Conservation (phyloP, 371 early-diverging fungal genomes). For the Dentiscutata heterogama region DNA sequence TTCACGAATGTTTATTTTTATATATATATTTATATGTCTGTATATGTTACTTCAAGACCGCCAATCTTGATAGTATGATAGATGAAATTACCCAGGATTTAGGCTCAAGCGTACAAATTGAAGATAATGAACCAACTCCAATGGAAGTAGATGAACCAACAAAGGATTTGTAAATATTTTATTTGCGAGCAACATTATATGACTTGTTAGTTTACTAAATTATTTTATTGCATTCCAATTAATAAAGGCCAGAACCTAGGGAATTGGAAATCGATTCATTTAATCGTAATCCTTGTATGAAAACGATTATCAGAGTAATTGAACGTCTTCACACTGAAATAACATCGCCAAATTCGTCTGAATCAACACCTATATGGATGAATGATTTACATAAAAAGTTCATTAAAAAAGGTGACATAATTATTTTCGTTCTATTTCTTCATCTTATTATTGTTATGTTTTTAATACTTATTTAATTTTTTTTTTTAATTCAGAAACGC, state of each 20-base stretch:
- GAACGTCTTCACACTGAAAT: slow-evolving; percentile 5
- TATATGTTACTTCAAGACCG: too few relatives aligned
- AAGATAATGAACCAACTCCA: background rate
- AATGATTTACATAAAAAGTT: slow-evolving; percentile 17
- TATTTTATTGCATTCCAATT: background rate
- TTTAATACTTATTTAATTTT: background rate
- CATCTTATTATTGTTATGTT: background rate
- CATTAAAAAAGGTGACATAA: background rate
- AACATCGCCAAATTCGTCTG: background rate
- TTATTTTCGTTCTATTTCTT: background rate
- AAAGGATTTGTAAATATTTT: background rate
- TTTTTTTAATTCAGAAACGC: background rate
- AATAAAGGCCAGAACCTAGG: background rate
- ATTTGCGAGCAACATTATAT: too few relatives aligned
- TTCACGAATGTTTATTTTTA: too few relatives aligned
- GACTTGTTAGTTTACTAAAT: too few relatives aligned
- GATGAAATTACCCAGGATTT: too few relatives aligned
- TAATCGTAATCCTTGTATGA: slow-evolving; percentile 28
- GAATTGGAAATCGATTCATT: background rate
- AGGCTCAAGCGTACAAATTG: background rate
- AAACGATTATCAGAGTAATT: slow-evolving; percentile 21
- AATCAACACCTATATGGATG: slow-evolving; percentile 1
- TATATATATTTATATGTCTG: too few relatives aligned
- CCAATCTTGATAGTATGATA: too few relatives aligned
- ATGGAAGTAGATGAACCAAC: slow-evolving; percentile 4